Evolutionary conservation across 768 basidiomycete species (phyloP).

Genomic region (Russula dissimulans): DNA sequence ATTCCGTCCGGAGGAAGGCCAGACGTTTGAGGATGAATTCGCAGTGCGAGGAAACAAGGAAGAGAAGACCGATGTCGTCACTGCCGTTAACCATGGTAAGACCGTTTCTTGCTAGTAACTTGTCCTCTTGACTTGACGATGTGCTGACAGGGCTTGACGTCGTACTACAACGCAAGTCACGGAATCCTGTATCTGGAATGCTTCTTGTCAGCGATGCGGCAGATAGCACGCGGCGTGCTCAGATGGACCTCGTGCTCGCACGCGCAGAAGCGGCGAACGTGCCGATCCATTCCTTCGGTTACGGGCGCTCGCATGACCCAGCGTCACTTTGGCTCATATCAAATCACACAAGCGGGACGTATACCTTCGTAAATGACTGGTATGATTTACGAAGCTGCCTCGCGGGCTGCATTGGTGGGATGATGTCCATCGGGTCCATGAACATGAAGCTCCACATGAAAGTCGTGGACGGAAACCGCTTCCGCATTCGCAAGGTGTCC

Average conservation of each 20-base stretch:
- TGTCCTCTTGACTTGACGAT: not conserved
- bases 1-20: constrained; percentile 30
- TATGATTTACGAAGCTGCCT: constrained; percentile 89
- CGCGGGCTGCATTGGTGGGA: constrained; percentile 90
- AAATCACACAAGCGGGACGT: constrained; percentile 94
- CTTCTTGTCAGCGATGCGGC: constrained; percentile 87
- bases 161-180: constrained; percentile 86
- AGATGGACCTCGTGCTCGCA: constrained; percentile 97
- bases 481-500: constrained; percentile 90
- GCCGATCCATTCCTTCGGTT: constrained; percentile 95
- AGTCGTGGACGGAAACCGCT: constrained; percentile 82
- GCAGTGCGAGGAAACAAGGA: constrained; percentile 71
- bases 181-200: constrained; percentile 87
- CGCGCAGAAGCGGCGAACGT: constrained; percentile 94
- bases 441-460: constrained; percentile 95
- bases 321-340: constrained; percentile 98
- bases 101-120: not conserved
- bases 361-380: constrained; percentile 98
- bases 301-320: constrained; percentile 94
- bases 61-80: constrained; percentile 95
- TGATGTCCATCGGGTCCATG: constrained; percentile 90
- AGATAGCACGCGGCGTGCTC: constrained; percentile 85
- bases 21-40: constrained; percentile 37
- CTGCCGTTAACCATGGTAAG: constrained; percentile 91
- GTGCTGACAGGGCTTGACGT: constrained; percentile 49